phyloP scores from a whole-genome alignment of 2,329 filamentous ascomycete genomes.

The Arthroderma sp. region DNA sequence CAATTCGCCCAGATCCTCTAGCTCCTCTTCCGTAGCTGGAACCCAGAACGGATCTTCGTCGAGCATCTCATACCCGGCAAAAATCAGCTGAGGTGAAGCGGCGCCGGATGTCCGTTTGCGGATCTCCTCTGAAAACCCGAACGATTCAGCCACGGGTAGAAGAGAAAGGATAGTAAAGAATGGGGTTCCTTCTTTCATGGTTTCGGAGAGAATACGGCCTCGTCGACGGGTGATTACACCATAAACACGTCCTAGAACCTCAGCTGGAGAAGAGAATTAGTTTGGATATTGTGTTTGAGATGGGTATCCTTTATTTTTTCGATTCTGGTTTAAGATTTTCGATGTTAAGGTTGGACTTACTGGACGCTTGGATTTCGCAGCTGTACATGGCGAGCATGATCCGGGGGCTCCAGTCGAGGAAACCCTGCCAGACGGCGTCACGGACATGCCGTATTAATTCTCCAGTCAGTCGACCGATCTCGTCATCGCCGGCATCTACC shows the following conservation, averaged over 20 bases:
- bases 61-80: constrained; percentile 80
- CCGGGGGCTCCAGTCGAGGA: constrained; percentile 92
- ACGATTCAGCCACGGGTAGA: constrained; percentile 84
- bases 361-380: constrained; percentile 92
- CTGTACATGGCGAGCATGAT: constrained; percentile 95
- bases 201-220: constrained; percentile 77
- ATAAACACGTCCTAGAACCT: constrained; percentile 91
- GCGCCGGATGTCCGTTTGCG: constrained; percentile 83
- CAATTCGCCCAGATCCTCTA: constrained; percentile 89
- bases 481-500: constrained; percentile 39
- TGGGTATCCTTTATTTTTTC: constrained; percentile 11
- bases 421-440: constrained; percentile 67
- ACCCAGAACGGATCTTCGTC: constrained; percentile 98
- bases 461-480: constrained; percentile 70
- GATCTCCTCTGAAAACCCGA: constrained; percentile 94
- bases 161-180: constrained; percentile 89
- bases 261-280: constrained; percentile 39
- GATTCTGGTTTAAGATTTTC: not conserved
- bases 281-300: constrained; percentile 5
- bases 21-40: constrained; percentile 85
- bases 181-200: constrained; percentile 85
- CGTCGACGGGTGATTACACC: constrained; percentile 91
- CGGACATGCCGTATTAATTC: constrained; percentile 86
- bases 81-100: constrained; percentile 84
- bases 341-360: constrained; percentile 32